These are phyloP conservation scores for Wickerhamomyces alni DNA, from an alignment of 805 yeast species.

Conservation along the genomic window DNA sequence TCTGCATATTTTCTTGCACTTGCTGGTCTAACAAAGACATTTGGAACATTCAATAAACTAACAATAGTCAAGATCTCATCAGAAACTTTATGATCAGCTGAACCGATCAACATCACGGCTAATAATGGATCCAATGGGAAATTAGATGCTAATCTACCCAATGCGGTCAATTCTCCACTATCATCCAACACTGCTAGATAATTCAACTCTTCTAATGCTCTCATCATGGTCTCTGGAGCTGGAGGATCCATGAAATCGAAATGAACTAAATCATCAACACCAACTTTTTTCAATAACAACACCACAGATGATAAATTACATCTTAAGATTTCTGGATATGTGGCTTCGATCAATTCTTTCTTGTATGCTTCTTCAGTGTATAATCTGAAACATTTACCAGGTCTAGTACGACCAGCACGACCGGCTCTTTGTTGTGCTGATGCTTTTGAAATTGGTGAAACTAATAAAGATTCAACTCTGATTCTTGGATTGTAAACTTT, in stretches of 20 bases:
- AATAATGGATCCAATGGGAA: constrained; percentile 95
- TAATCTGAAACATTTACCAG: constrained; percentile 94
- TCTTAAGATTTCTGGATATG: constrained; percentile 92
- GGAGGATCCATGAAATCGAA: constrained; percentile 99
- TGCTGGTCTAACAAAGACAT: constrained; percentile 90
- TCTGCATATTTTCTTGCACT: constrained; percentile 85
- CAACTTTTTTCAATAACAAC: constrained; percentile 86
- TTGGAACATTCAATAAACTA: constrained; percentile 88
- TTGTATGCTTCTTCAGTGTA: constrained; percentile 96
- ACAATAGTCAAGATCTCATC: constrained; percentile 85
- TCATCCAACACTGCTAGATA: constrained; percentile 86
- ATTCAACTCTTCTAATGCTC: constrained; percentile 93
- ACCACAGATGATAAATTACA: constrained; percentile 90
- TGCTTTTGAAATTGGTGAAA: constrained; percentile 95
- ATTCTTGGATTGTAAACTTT: constrained; percentile 95
- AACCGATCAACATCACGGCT: constrained; percentile 86
- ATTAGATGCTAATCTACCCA: constrained; percentile 86
- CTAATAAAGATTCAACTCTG: constrained; percentile 88
- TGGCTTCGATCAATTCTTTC: constrained; percentile 89
- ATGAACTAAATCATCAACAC: constrained; percentile 93
- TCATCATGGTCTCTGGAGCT: constrained; percentile 99
- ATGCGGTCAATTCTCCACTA: constrained; percentile 82
- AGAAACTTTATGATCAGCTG: constrained; percentile 81
- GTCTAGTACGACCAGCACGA: constrained; percentile 99
- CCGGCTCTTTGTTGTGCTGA: constrained; percentile 98